Conservation (phyloP, 129 eudicot species). For the Scalesia atractyloides region DNA sequence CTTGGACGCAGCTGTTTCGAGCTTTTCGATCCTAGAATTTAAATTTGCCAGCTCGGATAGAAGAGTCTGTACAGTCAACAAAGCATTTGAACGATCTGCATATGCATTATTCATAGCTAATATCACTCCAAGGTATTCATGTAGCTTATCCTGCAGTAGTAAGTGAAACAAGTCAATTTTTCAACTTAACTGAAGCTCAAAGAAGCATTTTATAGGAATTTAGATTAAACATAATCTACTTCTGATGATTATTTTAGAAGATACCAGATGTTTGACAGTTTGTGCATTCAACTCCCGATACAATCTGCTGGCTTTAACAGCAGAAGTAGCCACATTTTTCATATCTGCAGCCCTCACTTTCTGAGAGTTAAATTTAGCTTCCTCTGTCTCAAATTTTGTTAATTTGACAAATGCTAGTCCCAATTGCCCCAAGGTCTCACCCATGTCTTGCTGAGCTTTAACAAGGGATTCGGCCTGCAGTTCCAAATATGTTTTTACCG, state of each 20-base stretch:
- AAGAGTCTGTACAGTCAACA: slow-evolving; percentile 76
- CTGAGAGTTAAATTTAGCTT: slow-evolving; percentile 64
- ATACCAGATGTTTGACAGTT: slow-evolving; percentile 85
- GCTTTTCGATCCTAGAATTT: slow-evolving; percentile 71
- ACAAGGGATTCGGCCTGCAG: slow-evolving; percentile 90
- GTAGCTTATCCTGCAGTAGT: slow-evolving; percentile 78
- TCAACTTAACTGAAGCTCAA: not conserved
- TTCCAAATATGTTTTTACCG: not conserved
- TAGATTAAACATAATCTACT: not conserved
- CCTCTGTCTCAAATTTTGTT: slow-evolving; percentile 85
- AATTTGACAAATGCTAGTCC: slow-evolving; percentile 81
- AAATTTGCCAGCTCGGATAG: slow-evolving; percentile 62
- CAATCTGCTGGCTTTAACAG: slow-evolving; percentile 88
- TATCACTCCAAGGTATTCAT: slow-evolving; percentile 90
- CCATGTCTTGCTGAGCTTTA: slow-evolving; percentile 90
- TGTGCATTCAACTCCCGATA: slow-evolving; percentile 76
- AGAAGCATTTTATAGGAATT: not conserved
- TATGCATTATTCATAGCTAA: slow-evolving; percentile 81
- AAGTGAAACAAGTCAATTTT: slow-evolving; percentile 2
- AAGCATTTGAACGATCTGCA: slow-evolving; percentile 85
- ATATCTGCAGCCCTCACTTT: slow-evolving; percentile 73
- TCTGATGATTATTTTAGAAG: not conserved
- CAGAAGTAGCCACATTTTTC: slow-evolving; percentile 90
- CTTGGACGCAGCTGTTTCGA: slow-evolving; percentile 84
- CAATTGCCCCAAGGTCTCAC: slow-evolving; percentile 87